Base-by-base conservation (phyloP, 495 filamentous ascomycete genomes). In the Astrothelium subdiscretum region DNA sequence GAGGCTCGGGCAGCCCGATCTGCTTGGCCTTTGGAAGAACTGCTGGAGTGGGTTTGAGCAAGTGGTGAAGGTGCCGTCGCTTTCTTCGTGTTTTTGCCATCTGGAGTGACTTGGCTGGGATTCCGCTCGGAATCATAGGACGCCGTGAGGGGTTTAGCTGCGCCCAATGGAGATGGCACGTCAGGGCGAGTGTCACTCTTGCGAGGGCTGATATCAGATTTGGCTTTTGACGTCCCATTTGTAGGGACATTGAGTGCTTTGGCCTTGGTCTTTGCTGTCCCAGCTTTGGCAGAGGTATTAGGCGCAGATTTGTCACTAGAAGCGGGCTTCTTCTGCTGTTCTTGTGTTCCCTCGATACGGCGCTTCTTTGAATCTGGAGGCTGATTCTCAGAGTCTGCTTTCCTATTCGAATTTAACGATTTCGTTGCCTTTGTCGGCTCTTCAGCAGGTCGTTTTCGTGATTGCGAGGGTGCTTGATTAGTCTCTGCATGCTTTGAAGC, bases 81-180 rank as follows among this genome's bases (percentile, higher is more conserved):
- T 27, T 62, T 63, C 5, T 62, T 60, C 42, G 67, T 64, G 35
- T 35, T 61, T 54, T 31, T 32, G 58, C 13, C 4, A 15, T 42
- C 57, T 15, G 32, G 59, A 58, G 59, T 58, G 12, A 61, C 57
- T 8, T 60, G 65, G 10, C 58, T 43, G 20, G 59, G 57, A 31
- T 20, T 26, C 4, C 67, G 58, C 32, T 60, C 62, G 1, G 67
- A 65, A 3, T 67, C 67, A 42, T 69, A 65, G 8, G 67, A 69
- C 8, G 67, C 64, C 18, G 62, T 62, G 31, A 65, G 67, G 4
- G 67, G 67, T 18, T 65, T 54, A 2, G 67, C 62, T 10, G 67
- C 67, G 6, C 67, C 67, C 0, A 69, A 59, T 32, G 67, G 67
- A 3, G 67, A 69, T 12, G 67, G 67, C 42, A 69, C 65, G 38